phyloP scores from a whole-genome alignment of 495 filamentous ascomycete genomes.

The Thozetella sp. region DNA sequence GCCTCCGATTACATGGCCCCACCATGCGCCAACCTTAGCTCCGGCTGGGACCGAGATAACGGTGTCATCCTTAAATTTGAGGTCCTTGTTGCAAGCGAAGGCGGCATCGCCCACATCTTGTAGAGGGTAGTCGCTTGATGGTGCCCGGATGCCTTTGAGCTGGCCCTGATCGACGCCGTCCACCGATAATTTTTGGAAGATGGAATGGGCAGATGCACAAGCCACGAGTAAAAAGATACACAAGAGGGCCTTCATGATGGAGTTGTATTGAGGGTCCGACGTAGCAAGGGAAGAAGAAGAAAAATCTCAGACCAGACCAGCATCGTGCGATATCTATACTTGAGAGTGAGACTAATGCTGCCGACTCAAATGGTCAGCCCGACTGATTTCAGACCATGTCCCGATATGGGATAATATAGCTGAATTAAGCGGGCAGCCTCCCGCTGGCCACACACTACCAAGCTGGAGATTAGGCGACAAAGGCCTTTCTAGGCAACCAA shows the following conservation, averaged over 20 bases:
- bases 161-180: constrained; percentile 56
- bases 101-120: constrained; percentile 35
- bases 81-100: constrained; percentile 38
- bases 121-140: constrained; percentile 42
- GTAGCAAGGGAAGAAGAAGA: no score
- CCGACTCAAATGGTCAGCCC: no score
- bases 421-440: no score
- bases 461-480: no score
- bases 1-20: constrained; percentile 51
- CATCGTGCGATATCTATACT: no score
- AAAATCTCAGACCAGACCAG: no score
- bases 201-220: constrained; percentile 30
- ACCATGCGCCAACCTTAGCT: constrained; percentile 48
- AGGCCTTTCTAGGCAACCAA: no score
- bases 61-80: constrained; percentile 35
- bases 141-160: constrained; percentile 52
- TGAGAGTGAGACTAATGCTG: no score
- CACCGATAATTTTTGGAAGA: constrained; percentile 52
- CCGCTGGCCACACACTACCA: no score
- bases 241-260: constrained; percentile 26
- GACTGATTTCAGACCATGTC: no score
- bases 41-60: constrained; percentile 48
- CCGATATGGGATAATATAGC: no score
- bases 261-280: not conserved
- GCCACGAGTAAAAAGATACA: constrained; percentile 26